phyloP scores from a whole-genome alignment of 768 basidiomycete genomes.

The Lentinula raphanica region DNA sequence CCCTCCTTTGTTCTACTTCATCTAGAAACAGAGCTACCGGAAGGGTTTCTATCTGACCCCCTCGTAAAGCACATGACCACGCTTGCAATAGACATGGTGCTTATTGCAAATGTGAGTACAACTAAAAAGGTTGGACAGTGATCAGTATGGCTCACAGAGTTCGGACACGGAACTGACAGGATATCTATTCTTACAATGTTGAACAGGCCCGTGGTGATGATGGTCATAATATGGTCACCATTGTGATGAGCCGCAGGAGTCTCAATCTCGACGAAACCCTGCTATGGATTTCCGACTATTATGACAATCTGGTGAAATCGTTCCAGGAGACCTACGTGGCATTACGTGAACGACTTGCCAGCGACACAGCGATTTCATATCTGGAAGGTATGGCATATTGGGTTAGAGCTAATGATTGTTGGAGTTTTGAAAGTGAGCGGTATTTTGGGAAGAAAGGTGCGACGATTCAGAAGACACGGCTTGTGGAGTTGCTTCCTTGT shows the following conservation, averaged over 20 bases:
- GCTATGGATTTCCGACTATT: slow-evolving; percentile 29
- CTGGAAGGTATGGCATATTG: slow-evolving; percentile 45
- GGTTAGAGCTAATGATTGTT: slow-evolving; percentile 43
- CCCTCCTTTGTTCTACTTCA: slow-evolving; percentile 34
- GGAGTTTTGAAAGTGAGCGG: slow-evolving; percentile 44
- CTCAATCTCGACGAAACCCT: slow-evolving; percentile 35
- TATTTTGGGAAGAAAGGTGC: slow-evolving; percentile 34
- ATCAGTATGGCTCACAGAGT: too few species aligned
- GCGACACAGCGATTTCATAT: slow-evolving; percentile 32
- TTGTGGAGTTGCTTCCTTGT: slow-evolving; percentile 25
- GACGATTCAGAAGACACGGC: slow-evolving; percentile 25
- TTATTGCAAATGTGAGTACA: slow-evolving; percentile 27
- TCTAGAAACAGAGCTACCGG: slow-evolving; percentile 32
- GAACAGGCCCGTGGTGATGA: slow-evolving; percentile 31
- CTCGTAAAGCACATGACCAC: slow-evolving; percentile 24
- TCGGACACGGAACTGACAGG: slow-evolving; percentile 8
- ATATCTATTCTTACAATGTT: slow-evolving; percentile 21
- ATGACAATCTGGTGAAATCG: slow-evolving; percentile 28
- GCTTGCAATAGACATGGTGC: slow-evolving; percentile 28
- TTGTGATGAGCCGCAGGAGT: slow-evolving; percentile 42
- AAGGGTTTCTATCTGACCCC: slow-evolving; percentile 37
- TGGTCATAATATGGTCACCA: slow-evolving; percentile 40
- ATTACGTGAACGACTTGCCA: not conserved
- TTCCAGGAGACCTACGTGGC: slow-evolving; percentile 30
- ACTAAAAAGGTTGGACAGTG: too few species aligned